phyloP scores from a whole-genome alignment of 495 filamentous ascomycete species.

The Aeminium ludgeri region DNA sequence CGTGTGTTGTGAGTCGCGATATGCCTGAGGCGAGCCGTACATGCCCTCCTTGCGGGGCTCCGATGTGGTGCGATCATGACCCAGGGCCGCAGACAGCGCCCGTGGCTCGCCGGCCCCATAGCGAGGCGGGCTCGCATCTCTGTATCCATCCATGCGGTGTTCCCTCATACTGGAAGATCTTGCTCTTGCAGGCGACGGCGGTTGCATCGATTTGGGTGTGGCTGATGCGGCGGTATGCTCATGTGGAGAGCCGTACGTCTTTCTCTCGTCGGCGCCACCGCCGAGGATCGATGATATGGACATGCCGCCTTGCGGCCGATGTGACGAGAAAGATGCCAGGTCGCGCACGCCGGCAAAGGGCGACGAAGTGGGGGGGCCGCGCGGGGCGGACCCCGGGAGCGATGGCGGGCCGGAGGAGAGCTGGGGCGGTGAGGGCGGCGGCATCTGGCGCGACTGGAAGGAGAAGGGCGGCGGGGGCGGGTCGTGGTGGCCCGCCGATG shows the following conservation, averaged over 20 bases:
- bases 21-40: constrained; percentile 9
- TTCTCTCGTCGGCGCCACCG: constrained; percentile 8
- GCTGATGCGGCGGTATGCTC: constrained; percentile 4
- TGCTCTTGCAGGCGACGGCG: constrained; percentile 22
- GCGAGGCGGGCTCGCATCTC: constrained; percentile 14
- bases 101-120: constrained; percentile 4
- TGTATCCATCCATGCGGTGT: constrained; percentile 1
- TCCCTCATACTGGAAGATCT: constrained; percentile 14
- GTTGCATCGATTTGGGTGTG: constrained; percentile 21
- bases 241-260: constrained; percentile 13
- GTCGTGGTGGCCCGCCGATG: constrained; percentile 2
- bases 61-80: constrained; percentile 1
- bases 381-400: constrained; percentile 22
- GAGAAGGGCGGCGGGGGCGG: constrained; percentile 29
- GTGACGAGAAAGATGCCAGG: constrained; percentile 29
- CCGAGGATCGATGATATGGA: constrained; percentile 88
- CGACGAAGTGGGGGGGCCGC: constrained; percentile 24
- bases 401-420: constrained; percentile 31
- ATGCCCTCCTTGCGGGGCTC: constrained; percentile 3
- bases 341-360: constrained; percentile 36
- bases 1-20: constrained; percentile 6
- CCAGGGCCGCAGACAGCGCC: background rate
- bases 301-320: constrained; percentile 65
- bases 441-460: constrained; percentile 38
- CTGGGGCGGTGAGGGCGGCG: constrained; percentile 35